These are phyloP conservation scores for Sphaerulina populicola DNA, from an alignment of 2,329 filamentous ascomycete species.

Conservation along the genomic window DNA sequence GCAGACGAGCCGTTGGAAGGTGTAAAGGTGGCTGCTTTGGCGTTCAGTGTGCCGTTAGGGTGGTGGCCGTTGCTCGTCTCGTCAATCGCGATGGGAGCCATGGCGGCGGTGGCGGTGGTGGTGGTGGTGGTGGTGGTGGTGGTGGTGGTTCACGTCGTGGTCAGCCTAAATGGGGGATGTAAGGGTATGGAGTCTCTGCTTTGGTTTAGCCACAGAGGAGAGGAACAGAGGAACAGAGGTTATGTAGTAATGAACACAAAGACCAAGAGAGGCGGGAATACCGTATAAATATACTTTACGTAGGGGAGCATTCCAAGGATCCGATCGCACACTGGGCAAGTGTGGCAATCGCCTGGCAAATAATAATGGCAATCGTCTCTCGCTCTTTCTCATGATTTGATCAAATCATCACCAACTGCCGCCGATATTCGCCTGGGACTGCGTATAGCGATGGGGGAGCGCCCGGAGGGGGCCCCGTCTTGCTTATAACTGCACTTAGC, in stretches of 20 bases:
- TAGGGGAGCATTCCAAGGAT: too few relatives aligned
- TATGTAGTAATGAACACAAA: too few relatives aligned
- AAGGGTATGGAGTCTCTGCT: too few relatives aligned
- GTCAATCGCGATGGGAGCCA: conserved; percentile 34
- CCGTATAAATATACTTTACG: too few relatives aligned
- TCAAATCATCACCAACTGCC: conserved; percentile 1
- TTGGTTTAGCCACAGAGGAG: not conserved
- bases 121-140: conserved; percentile 4
- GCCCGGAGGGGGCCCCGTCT: conserved; percentile 3
- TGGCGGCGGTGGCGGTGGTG: too few relatives aligned
- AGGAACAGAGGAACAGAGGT: not conserved
- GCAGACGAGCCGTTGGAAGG: conserved; percentile 37
- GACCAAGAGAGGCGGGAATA: too few relatives aligned
- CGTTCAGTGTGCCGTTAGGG: conserved; percentile 30
- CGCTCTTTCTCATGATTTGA: too few relatives aligned
- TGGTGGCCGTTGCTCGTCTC: conserved; percentile 24
- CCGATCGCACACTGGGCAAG: too few relatives aligned
- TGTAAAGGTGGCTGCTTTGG: conserved; percentile 37
- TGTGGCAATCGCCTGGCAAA: too few relatives aligned
- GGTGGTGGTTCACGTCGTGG: conserved; percentile 7
- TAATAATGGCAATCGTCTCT: too few relatives aligned
- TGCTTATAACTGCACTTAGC: conserved; percentile 9
- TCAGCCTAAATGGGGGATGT: conserved; percentile 21
- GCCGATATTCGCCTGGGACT: conserved; percentile 4
- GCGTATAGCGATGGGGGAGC: conserved; percentile 5